phyloP scores from a whole-genome alignment of 2,329 filamentous ascomycete genomes.

The Verticillium nonalfalfae region DNA sequence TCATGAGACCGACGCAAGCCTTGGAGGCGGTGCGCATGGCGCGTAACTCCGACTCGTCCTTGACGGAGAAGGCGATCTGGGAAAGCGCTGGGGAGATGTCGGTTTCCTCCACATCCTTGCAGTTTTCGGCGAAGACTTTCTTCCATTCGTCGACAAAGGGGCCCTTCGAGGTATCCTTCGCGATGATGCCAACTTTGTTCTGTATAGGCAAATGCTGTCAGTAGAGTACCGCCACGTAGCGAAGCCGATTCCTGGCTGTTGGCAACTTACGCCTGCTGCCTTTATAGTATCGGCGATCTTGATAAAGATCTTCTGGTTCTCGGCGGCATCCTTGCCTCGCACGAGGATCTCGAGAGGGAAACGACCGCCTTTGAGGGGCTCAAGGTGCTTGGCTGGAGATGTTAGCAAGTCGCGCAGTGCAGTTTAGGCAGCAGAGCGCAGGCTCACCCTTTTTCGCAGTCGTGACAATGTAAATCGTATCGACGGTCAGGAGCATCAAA shows the following conservation, averaged over 20 bases:
- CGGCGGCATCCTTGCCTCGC: conserved; percentile 82
- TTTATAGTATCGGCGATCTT: conserved; percentile 85
- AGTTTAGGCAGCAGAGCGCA: background rate
- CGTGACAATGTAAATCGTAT: conserved; percentile 85
- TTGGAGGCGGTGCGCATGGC: conserved; percentile 92
- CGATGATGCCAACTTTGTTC: conserved; percentile 84
- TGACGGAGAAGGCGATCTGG: conserved; percentile 77
- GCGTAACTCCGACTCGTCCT: conserved; percentile 90
- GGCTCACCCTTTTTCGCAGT: conserved; percentile 88
- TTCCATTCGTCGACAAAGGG: conserved; percentile 98
- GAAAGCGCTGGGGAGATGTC: conserved; percentile 82
- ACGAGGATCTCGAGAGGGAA: conserved; percentile 89
- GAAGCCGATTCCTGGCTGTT: background rate
- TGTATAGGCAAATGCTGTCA: conserved; percentile 22
- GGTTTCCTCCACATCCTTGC: conserved; percentile 81
- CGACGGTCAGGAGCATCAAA: conserved; percentile 83
- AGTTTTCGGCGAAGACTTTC: conserved; percentile 67
- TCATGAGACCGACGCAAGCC: conserved; percentile 90
- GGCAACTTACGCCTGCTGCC: conserved; percentile 66
- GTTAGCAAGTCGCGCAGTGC: background rate
- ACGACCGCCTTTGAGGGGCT: conserved; percentile 85
- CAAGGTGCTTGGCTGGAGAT: conserved; percentile 80
- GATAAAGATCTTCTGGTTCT: conserved; percentile 85
- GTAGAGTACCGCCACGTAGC: background rate
- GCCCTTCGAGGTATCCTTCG: conserved; percentile 78